A percentile compares a stretch with the other conserved stretches of the same genome.
phyloP scores from a whole-genome alignment of 352 stramenopile species.

The Phytophthora lateralis region DNA sequence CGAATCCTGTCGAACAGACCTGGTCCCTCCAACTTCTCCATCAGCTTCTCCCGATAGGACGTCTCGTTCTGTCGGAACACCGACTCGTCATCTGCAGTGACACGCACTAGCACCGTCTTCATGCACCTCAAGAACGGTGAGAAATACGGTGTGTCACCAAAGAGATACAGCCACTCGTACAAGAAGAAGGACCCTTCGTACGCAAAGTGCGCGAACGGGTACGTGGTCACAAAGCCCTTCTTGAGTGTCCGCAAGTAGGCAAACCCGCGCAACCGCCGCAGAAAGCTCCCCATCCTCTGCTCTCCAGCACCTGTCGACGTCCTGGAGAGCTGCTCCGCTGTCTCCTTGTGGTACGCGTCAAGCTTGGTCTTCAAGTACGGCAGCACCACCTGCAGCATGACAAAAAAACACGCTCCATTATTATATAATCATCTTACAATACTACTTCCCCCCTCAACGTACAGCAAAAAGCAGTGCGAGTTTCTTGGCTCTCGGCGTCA shows the following conservation, averaged over 20 bases:
- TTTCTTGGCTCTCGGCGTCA: constrained; percentile 53
- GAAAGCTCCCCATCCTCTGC: constrained; percentile 39
- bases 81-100: constrained; percentile 73
- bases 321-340: constrained; percentile 41
- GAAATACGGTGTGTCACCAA: constrained; percentile 85
- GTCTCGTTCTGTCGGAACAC: constrained; percentile 60
- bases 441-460: constrained; percentile 11
- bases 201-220: constrained; percentile 78
- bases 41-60: constrained; percentile 53
- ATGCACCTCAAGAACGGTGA: constrained; percentile 75
- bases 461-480: constrained; percentile 67
- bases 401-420: constrained; percentile 4
- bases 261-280: constrained; percentile 54
- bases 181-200: constrained; percentile 86
- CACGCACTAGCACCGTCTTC: constrained; percentile 76
- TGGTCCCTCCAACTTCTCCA: constrained; percentile 52
- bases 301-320: constrained; percentile 6
- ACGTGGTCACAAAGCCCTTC: constrained; percentile 63
- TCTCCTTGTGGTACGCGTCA: constrained; percentile 61
- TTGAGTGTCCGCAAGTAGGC: constrained; percentile 56
- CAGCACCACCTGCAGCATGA: constrained; percentile 52
- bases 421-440: neutral
- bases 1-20: constrained; percentile 50
- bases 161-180: constrained; percentile 89
- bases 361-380: constrained; percentile 85